Evolutionary conservation across 306 rosid genomes (phyloP), one percentile per base, ranked within the genome.

Genomic region (Echinosophora koreensis): DNA sequence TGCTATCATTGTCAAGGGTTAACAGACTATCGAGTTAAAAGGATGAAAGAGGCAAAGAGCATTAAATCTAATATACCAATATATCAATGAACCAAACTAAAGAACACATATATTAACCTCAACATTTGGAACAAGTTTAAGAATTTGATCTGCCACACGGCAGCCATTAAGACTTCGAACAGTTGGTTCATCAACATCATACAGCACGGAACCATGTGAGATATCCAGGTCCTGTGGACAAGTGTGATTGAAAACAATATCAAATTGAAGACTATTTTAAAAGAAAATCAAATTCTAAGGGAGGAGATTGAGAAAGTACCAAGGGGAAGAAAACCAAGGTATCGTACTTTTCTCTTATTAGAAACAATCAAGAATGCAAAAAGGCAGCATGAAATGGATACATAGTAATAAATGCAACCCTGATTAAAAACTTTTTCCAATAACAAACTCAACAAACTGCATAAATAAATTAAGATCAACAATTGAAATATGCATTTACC

Each of bases 121-220:
- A 60, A 89, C 81, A 82, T 92, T 90, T 28, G 99, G 99, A 72
- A 95, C 97, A 77, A 89, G 97, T 84, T 90, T 95, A 69, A 95
- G 97, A 89, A 95, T 91, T 81, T 95, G 99, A 89, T 92, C 97
- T 35, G 97, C 97, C 84, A 95, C 98, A 71, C 98, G 83, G 86
- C 99, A 95, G 66, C 99, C 99, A 65, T 95, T 95, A 77, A 95
- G 92, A 86, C 99, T 89, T 84, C 97, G 84, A 75, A 91, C 97
- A 72, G 97, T 95, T 80, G 88, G 96, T 82, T 90, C 97, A 71
- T 92, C 97, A 70, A 92, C 90, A 50, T 92, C 84, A 66, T 56
- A 80, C 74, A 95, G 85, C 71, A 95, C 91, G 56, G 96, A 88
- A 62, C 80, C 91, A 46, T 84, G 69, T 46, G 97, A 92, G 84